Base-by-base conservation (phyloP, 2,329 filamentous ascomycete species). In the Pseudogymnoascus sp. region DNA sequence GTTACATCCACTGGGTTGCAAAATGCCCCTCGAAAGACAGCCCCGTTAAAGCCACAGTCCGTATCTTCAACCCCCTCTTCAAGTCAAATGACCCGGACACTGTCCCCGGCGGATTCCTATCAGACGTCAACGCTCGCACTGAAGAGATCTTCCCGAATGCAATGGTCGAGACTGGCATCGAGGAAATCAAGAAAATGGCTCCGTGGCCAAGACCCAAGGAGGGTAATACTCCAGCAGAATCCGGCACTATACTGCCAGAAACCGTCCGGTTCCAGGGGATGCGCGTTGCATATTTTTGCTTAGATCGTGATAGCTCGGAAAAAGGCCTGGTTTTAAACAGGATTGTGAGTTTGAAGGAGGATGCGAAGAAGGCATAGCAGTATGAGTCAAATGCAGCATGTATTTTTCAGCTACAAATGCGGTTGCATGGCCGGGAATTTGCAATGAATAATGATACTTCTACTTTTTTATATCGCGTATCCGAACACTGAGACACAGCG, bases 321-420 rank as follows among this genome's bases (percentile, higher is more conserved):
- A 88, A 90, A 15, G 90, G 87, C 73, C 79, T 96, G 66, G 83
- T 97, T 50, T 77, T 97, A 33, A 97, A 97, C 76, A 83, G 91
- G 59, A 97, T 97, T 70, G 92, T 97, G 21, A 90, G 88, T 57
- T 75, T 97, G 71, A 96, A 96, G 78, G 92, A 96, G 75, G 90
- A 95, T 71, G 77, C 83, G 15, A 85, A 85, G 61, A 92, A 91
- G 21, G 21, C 21, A 21, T 21, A 21, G 21, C 21, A 21, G 21
- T 4, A 21, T 21, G 21, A 21, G 21, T 21, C 21, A 21, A 21
- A 21, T 4, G 4, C 4, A 4, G 21, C 21, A 21, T 3, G 21
- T 21, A 21, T 21, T 21, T 21, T 21, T 21, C 4, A 21, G 21
- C 2, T 21, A 21, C 21, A 21, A 21, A 21, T 21, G 21, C 21